Conservation (phyloP, 306 rosid species). For the Trichosanthes truncata region DNA sequence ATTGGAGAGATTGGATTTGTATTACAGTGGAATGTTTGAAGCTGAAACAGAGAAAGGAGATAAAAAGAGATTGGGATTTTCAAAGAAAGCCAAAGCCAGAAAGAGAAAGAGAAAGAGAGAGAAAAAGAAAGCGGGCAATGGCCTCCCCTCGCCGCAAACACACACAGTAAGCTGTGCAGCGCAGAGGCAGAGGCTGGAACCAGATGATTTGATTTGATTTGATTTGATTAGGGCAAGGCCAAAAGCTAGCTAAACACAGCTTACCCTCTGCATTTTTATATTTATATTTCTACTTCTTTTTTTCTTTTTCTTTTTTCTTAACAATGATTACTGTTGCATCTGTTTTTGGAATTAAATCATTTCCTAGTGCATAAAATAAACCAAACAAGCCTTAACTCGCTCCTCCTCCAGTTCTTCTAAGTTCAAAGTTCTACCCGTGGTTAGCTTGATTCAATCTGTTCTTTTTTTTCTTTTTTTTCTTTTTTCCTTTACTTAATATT, state of each 20-base stretch:
- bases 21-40: background rate
- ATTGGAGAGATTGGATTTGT: background rate
- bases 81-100: background rate
- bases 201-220: background rate
- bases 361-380: background rate
- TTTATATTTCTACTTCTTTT: background rate
- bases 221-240: background rate
- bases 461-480: background rate
- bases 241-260: background rate
- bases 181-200: constrained; percentile 6
- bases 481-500: too few species aligned
- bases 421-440: background rate
- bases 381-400: background rate
- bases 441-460: background rate
- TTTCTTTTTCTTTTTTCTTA: background rate
- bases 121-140: background rate
- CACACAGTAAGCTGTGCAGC: background rate
- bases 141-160: background rate
- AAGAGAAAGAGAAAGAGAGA: background rate
- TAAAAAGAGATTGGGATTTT: too few species aligned
- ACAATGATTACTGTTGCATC: constrained; percentile 3
- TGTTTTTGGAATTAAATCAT: background rate
- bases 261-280: background rate
- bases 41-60: background rate
- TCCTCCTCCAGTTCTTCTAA: background rate